Conservation (phyloP, 805 yeast species). For the Candida corydali region DNA sequence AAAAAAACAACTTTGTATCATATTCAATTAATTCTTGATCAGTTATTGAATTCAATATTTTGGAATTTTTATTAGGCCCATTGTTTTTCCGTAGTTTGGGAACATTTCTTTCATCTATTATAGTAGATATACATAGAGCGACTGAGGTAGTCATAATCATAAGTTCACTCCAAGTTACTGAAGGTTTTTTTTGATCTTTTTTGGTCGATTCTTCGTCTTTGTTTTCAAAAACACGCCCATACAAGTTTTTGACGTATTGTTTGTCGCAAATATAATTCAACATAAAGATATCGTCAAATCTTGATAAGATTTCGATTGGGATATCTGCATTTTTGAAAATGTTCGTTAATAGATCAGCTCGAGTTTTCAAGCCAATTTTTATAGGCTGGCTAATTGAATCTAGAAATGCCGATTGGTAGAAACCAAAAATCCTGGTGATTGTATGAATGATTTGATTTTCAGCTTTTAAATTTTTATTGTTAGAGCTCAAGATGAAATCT, state of each 20-base stretch:
- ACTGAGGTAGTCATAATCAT: conserved; percentile 28
- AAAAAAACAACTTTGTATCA: conserved; percentile 17
- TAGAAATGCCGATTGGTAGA: conserved; percentile 20
- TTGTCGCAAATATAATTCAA: conserved; percentile 17
- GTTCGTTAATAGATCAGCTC: conserved; percentile 25
- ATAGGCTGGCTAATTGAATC: conserved; percentile 7
- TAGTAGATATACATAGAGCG: conserved; percentile 20
- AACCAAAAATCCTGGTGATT: conserved; percentile 17
- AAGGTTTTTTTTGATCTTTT: conserved; percentile 1
- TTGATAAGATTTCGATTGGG: conserved; percentile 14
- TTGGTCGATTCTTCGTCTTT: neutral
- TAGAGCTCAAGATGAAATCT: conserved; percentile 4
- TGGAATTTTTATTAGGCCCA: neutral
- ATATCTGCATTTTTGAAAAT: neutral
- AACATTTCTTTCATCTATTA: conserved; percentile 15
- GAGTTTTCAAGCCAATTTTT: conserved; percentile 13
- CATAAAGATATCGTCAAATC: conserved; percentile 18
- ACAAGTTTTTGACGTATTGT: conserved; percentile 15
- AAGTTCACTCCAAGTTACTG: conserved; percentile 26
- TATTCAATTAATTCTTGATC: conserved; percentile 15
- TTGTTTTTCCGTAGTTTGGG: neutral
- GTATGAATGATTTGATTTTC: conserved; percentile 20
- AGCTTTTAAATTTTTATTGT: neutral
- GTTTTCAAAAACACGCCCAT: conserved; percentile 18
- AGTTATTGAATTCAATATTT: conserved; percentile 6